phyloP scores from a whole-genome alignment of 1,284 basidiomycete species.

The Inonotus hispidus region DNA sequence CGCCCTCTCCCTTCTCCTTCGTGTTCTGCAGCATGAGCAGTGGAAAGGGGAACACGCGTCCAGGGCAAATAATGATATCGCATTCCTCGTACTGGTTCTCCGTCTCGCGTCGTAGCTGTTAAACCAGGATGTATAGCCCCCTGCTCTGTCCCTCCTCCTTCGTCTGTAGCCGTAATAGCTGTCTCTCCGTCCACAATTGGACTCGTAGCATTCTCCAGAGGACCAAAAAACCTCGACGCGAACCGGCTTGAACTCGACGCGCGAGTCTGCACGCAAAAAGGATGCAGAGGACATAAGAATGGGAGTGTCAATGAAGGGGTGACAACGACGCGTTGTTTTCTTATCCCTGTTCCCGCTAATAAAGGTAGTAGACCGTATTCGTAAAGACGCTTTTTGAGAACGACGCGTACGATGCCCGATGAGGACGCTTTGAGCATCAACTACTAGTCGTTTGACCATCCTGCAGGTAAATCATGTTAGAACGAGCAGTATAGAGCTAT shows the following conservation, averaged over 20 bases:
- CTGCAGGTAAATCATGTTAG: slow-evolving; percentile 22
- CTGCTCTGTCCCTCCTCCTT: neutral
- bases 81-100: neutral
- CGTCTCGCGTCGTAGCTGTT: neutral
- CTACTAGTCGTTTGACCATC: slow-evolving; percentile 60
- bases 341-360: neutral
- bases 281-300: slow-evolving; percentile 28
- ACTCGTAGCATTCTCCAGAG: neutral
- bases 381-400: slow-evolving; percentile 21
- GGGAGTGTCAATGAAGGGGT: slow-evolving; percentile 10
- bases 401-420: slow-evolving; percentile 56
- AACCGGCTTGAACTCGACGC: no score
- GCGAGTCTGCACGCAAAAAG: slow-evolving; percentile 20
- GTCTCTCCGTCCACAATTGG: neutral
- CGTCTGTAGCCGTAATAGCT: no score
- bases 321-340: neutral
- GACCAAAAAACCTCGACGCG: neutral
- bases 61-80: neutral
- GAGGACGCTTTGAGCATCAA: slow-evolving; percentile 80
- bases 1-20: neutral
- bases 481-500: neutral
- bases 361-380: neutral
- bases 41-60: neutral
- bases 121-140: neutral
- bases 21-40: neutral